phyloP scores from a whole-genome alignment of 2,329 filamentous ascomycete species.

The Trichoderma sp. region DNA sequence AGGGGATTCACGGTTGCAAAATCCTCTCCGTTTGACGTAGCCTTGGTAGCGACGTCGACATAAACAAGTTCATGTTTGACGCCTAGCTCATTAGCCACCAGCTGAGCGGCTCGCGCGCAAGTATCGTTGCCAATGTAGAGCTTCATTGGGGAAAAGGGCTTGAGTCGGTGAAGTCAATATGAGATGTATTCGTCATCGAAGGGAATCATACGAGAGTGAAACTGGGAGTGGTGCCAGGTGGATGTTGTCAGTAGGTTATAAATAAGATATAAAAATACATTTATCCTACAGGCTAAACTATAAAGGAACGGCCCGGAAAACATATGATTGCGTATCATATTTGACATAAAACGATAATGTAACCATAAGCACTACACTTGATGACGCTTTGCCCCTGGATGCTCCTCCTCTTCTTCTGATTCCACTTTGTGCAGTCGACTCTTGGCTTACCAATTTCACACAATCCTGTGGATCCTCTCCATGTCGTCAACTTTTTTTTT shows the following conservation, averaged over 20 bases:
- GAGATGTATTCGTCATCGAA: neutral
- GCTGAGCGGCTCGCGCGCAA: constrained; percentile 7
- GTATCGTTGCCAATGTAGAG: constrained; percentile 7
- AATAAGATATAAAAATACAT: neutral
- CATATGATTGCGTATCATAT: too few species aligned
- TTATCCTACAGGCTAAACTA: too few species aligned
- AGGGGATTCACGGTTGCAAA: constrained; percentile 5
- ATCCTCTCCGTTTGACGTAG: neutral
- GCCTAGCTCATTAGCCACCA: neutral
- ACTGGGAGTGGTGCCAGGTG: neutral
- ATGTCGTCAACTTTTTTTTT: neutral
- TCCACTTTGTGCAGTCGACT: neutral
- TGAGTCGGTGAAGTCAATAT: neutral
- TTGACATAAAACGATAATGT: too few species aligned
- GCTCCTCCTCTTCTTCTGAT: neutral
- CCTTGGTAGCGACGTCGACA: neutral
- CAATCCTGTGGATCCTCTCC: neutral
- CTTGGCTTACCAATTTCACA: neutral
- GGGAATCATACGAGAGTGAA: neutral
- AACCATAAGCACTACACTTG: neutral
- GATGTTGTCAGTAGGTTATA: neutral
- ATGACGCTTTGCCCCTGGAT: too few species aligned
- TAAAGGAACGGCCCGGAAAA: too few species aligned
- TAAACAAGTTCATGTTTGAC: neutral
- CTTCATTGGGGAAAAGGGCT: neutral